Evolutionary conservation across 75 land plant genomes (phyloP).

Genomic region (Isoetes taiwanensis): DNA sequence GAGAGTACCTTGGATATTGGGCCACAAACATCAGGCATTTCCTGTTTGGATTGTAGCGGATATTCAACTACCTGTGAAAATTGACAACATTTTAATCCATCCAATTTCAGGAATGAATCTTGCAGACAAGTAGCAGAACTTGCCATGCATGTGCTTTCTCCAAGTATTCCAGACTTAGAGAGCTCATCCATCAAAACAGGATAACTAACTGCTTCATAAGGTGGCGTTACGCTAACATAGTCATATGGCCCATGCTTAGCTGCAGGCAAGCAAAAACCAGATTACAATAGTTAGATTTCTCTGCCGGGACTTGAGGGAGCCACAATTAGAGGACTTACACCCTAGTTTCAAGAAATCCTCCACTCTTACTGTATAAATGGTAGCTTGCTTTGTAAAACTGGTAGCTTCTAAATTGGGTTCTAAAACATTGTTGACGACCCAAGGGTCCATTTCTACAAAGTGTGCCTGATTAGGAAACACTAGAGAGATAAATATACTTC

Average conservation of each 20-base stretch:
- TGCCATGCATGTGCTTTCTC: conserved; percentile 69
- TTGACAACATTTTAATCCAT: neutral
- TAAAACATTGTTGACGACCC: conserved; percentile 79
- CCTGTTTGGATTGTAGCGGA: conserved; percentile 16
- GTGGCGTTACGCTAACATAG: conserved; percentile 93
- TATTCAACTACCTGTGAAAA: conserved; percentile 18
- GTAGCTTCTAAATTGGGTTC: conserved; percentile 72
- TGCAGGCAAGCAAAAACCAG: too few species aligned
- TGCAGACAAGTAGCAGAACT: conserved; percentile 13
- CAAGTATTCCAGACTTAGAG: conserved; percentile 47
- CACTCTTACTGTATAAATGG: conserved; percentile 54
- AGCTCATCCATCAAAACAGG: conserved; percentile 55
- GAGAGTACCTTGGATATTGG: conserved; percentile 14
- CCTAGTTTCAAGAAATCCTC: conserved; percentile 47
- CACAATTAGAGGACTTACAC: too few species aligned
- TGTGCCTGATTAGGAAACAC: conserved; percentile 48
- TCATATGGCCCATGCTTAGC: conserved; percentile 47
- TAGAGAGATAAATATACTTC: too few species aligned
- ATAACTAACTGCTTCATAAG: conserved; percentile 74
- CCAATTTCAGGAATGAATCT: neutral
- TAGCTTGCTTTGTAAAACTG: conserved; percentile 50
- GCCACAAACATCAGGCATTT: conserved; percentile 22
- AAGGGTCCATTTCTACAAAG: conserved; percentile 99
- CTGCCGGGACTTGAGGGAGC: too few species aligned
- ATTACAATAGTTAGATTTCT: too few species aligned